A percentile compares a stretch with the other conserved stretches of the same genome.
phyloP scores from a whole-genome alignment of 2,329 filamentous ascomycete species.

The Stemphylium vesicarium region DNA sequence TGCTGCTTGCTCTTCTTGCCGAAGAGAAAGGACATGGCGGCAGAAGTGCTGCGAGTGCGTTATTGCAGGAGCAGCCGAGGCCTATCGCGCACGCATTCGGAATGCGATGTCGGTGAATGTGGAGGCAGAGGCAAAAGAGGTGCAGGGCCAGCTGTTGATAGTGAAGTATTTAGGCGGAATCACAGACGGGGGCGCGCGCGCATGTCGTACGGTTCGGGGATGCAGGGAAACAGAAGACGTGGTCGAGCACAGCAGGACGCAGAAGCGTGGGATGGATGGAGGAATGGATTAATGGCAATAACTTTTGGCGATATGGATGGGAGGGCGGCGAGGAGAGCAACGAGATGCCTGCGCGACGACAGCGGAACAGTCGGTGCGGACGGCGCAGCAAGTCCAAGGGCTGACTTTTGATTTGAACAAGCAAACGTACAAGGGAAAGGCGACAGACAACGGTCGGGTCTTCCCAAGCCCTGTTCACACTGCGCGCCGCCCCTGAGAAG shows the following conservation, averaged over 20 bases:
- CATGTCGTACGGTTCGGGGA: slow-evolving; percentile 18
- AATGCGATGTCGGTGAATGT: slow-evolving; percentile 16
- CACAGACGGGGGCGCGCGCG: slow-evolving; percentile 11
- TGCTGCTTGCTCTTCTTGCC: slow-evolving; percentile 55
- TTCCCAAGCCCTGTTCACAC: slow-evolving; percentile 5
- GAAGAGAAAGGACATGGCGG: slow-evolving; percentile 61
- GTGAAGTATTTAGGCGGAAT: slow-evolving; percentile 10
- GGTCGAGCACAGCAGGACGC: slow-evolving; percentile 1
- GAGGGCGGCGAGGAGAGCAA: slow-evolving; percentile 6
- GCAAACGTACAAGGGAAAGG: slow-evolving; percentile 10
- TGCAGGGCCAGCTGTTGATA: slow-evolving; percentile 11
- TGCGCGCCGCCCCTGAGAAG: slow-evolving; percentile 20
- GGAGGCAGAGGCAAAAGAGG: slow-evolving; percentile 11
- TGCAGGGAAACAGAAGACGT: background rate
- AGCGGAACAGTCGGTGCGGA: background rate
- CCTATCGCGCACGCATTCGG: slow-evolving; percentile 45
- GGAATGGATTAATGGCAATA: background rate
- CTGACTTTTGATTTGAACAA: slow-evolving; percentile 6
- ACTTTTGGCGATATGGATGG: slow-evolving; percentile 2
- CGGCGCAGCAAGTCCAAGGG: slow-evolving; percentile 9
- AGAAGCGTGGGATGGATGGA: background rate
- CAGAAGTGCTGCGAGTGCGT: slow-evolving; percentile 26
- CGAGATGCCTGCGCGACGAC: background rate
- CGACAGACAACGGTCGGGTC: slow-evolving; percentile 11
- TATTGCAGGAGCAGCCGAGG: slow-evolving; percentile 29